Conservation (phyloP, 2,329 filamentous ascomycete species). For the Thielaviopsis populi region DNA sequence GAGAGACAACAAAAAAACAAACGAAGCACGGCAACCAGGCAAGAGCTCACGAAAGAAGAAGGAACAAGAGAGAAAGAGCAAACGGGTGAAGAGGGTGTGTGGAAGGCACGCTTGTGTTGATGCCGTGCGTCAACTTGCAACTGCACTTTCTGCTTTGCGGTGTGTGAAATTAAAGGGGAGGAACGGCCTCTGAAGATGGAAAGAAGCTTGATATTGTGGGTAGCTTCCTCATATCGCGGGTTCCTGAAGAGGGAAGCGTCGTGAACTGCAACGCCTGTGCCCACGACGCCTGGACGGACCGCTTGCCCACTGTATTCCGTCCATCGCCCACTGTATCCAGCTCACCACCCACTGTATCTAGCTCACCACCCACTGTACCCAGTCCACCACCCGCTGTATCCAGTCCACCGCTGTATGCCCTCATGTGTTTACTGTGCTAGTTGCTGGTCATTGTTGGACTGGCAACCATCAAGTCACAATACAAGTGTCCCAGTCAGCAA, state of each 20-base stretch:
- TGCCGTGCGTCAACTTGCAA: not conserved
- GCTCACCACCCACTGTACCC: not conserved
- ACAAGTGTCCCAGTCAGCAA: not conserved
- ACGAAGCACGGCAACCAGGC: not conserved
- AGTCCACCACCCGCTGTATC: not conserved
- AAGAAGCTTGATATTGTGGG: not conserved
- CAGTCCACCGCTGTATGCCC: no score
- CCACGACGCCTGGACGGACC: no score
- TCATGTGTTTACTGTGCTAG: not conserved
- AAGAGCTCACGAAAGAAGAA: constrained; percentile 7
- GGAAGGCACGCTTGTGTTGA: not conserved
- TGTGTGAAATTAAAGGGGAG: not conserved
- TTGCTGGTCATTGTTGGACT: not conserved
- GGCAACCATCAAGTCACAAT: not conserved
- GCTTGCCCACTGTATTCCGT: not conserved
- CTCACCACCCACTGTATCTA: not conserved
- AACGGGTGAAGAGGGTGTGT: not conserved
- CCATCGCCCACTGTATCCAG: not conserved
- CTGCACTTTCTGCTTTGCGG: not conserved
- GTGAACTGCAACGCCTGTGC: not conserved
- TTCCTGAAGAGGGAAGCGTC: not conserved
- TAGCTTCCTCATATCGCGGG: not conserved
- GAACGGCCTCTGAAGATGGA: not conserved
- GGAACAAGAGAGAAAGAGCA: not conserved
- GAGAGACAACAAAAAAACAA: not conserved